phyloP scores from a whole-genome alignment of 2,329 filamentous ascomycete genomes.

The Trichoderma aggressivum region DNA sequence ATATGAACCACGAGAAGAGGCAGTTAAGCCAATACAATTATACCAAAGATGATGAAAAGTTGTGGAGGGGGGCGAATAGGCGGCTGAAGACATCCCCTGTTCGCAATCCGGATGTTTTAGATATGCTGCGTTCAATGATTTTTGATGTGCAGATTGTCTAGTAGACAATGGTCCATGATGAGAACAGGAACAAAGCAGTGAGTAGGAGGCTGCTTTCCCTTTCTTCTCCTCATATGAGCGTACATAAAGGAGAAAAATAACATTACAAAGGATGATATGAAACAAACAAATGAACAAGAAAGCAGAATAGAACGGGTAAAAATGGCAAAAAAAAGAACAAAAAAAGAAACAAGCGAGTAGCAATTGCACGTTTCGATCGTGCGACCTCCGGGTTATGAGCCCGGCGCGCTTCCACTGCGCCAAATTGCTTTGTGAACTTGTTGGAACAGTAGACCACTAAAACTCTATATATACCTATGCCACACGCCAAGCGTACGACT shows the following conservation, averaged over 20 bases:
- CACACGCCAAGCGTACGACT: not conserved
- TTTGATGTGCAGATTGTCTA: not conserved
- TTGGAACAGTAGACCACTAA: not conserved
- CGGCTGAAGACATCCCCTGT: not conserved
- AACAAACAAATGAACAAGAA: not conserved
- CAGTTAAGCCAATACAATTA: not conserved
- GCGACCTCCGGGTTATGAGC: slow-evolving; percentile 31
- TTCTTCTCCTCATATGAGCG: not conserved
- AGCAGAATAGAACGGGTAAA: not conserved
- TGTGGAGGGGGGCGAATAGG: not conserved
- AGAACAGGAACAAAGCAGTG: not conserved
- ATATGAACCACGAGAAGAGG: not conserved
- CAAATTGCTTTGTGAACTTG: slow-evolving; percentile 26
- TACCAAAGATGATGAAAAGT: not conserved
- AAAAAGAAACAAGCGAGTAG: slow-evolving; percentile 23
- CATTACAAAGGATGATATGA: not conserved
- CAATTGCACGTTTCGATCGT: slow-evolving; percentile 33
- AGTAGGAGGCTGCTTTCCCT: not conserved
- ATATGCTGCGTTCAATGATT: not conserved
- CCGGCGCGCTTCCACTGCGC: slow-evolving; percentile 31
- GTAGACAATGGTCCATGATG: not conserved
- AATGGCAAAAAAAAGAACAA: not conserved
- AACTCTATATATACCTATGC: not conserved
- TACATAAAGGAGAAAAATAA: not conserved
- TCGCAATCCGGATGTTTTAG: not conserved